phyloP scores from a whole-genome alignment of 2,329 filamentous ascomycete species.

The Nigrospora oryzae region DNA sequence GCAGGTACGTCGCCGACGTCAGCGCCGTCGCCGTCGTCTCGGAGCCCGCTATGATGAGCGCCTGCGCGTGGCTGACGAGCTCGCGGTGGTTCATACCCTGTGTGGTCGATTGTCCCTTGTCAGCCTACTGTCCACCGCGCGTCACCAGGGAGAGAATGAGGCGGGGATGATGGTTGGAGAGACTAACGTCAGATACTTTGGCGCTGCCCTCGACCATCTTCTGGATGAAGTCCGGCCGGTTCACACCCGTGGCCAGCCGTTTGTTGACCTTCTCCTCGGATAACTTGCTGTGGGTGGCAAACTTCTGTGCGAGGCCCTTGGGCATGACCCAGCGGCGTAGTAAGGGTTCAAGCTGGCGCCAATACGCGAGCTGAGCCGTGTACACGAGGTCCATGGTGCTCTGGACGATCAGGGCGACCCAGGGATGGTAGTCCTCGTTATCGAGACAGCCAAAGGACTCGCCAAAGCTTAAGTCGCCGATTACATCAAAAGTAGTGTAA shows the following conservation, averaged over 20 bases:
- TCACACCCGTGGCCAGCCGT: conserved; percentile 14
- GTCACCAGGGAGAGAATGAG: too few relatives aligned
- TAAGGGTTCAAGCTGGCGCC: neutral
- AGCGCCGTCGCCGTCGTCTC: conserved; percentile 42
- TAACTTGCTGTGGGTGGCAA: neutral
- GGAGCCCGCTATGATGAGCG: conserved; percentile 34
- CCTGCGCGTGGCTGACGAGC: conserved; percentile 12
- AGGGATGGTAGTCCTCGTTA: conserved; percentile 6
- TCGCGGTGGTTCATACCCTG: conserved; percentile 10
- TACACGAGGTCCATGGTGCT: too few relatives aligned
- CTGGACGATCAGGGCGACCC: conserved; percentile 7
- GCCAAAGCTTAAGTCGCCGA: conserved; percentile 11
- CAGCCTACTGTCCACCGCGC: too few relatives aligned
- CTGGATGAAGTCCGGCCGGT: conserved; percentile 22
- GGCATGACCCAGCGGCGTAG: neutral
- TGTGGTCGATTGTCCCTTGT: neutral
- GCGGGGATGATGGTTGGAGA: neutral
- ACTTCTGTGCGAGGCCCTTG: neutral
- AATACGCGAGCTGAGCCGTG: conserved; percentile 15
- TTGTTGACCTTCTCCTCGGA: conserved; percentile 3
- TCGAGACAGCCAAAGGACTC: conserved; percentile 9
- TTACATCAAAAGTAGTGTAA: conserved; percentile 12
- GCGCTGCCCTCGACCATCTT: conserved; percentile 19
- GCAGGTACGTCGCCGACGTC: conserved; percentile 26
- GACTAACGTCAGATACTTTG: conserved; percentile 1